A percentile compares a stretch with the other conserved stretches of the same genome.
Conservation (phyloP, 768 basidiomycete genomes). For the Trametes sanguinea region DNA sequence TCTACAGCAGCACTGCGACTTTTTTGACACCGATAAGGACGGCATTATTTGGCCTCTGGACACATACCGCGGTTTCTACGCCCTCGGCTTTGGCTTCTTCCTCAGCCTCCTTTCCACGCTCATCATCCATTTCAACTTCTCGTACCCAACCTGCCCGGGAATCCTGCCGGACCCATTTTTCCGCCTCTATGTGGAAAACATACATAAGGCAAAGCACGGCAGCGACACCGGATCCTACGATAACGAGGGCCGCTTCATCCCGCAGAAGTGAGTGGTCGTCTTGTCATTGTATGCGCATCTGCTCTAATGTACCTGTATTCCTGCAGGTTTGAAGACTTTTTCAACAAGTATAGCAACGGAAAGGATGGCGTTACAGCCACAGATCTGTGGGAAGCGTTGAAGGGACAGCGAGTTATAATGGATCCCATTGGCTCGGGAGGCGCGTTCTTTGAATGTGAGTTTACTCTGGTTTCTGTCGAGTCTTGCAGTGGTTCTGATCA, state of each 20-base stretch:
- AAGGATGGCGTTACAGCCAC: slow-evolving; percentile 29
- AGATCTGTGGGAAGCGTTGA: slow-evolving; percentile 37
- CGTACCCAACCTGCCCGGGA: slow-evolving; percentile 33
- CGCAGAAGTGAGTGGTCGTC: slow-evolving; percentile 30
- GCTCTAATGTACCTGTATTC: too few relatives aligned
- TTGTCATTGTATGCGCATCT: too few relatives aligned
- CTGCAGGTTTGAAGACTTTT: slow-evolving; percentile 44
- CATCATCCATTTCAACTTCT: slow-evolving; percentile 39
- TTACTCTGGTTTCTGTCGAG: background rate
- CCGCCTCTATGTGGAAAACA: slow-evolving; percentile 38
- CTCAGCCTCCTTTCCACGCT: slow-evolving; percentile 38
- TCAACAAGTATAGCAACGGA: slow-evolving; percentile 38
- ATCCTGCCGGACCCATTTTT: slow-evolving; percentile 47
- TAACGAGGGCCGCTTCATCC: slow-evolving; percentile 43
- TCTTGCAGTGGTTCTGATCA: too few relatives aligned
- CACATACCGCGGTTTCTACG: slow-evolving; percentile 44
- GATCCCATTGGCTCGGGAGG: slow-evolving; percentile 42
- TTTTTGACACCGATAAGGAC: slow-evolving; percentile 44
- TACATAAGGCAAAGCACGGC: slow-evolving; percentile 45
- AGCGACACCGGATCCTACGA: slow-evolving; percentile 46
- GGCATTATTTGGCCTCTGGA: slow-evolving; percentile 48
- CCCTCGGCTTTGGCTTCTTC: slow-evolving; percentile 43
- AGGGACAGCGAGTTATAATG: slow-evolving; percentile 38
- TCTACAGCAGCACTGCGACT: slow-evolving; percentile 44
- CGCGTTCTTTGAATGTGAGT: slow-evolving; percentile 39